Base-by-base conservation (phyloP, 495 filamentous ascomycete genomes). In the Trypethelium eluteriae region DNA sequence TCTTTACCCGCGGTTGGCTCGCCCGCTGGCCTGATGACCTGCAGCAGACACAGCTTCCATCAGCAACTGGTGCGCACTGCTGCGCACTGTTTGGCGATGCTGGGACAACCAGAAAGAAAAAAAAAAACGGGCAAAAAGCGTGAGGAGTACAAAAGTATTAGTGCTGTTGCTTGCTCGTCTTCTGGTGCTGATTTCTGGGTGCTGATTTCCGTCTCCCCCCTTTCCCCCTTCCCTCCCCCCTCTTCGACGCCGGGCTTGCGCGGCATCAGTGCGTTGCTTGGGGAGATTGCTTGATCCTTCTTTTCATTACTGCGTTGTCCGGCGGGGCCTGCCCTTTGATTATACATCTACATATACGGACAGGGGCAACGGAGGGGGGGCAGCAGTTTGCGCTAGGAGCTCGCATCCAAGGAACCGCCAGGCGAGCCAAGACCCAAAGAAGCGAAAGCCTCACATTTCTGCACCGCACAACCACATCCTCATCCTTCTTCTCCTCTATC, bases 21-120 rank as follows among this genome's bases (percentile, higher is more conserved):
- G 32, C 18, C 16, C 53, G 32, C 36, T 18, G 53, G 7, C 18
- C 53, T 18, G 53, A 59, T 59, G 53, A 59, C 53, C 53, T 59
- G 53, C 53, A 59, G 53, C 53, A 59, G 53, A 59, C 53, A 59
- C 53, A 59, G 53, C 53, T 59, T n/a, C n/a, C n/a, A n/a, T n/a
- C n/a, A n/a, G n/a, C n/a, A 11, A 18, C 14, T 18, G 41, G 25
- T 46, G 41, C 16, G 41, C 9, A 46, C 16, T 46, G 41, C 41
- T 46, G 16, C 9, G 41, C 41, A 46, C 41, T 46, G 41, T 25
- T 25, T 25, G 25, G 25, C 25, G 25, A 44, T 44, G 41, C 49
- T 53, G 49, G 49, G 49, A 2, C 49, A 53, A 18, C 49, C n/a
- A 5, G 7, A 5, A 32, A 34, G 7, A 59, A 25, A 25, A 25